A percentile compares a stretch with the other conserved stretches of the same genome.
These are phyloP conservation scores for Chytridium lagenaria DNA, from an alignment of 371 early-diverging fungal species.

Conservation along the genomic window DNA sequence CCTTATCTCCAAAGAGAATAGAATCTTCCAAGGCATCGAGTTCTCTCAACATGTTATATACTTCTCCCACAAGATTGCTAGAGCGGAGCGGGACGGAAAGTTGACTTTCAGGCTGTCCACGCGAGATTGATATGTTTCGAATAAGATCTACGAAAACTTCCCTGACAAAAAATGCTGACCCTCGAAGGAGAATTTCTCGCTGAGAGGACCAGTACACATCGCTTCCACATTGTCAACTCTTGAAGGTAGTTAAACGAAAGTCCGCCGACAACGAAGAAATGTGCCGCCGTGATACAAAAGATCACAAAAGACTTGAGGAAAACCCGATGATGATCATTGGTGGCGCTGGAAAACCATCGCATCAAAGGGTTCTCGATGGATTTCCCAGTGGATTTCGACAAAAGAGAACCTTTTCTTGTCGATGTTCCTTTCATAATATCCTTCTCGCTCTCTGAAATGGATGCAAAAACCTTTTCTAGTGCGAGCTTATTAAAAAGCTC, in stretches of 20 bases:
- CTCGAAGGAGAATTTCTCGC: slow-evolving; percentile 19
- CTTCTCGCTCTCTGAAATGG: background rate
- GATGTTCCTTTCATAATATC: background rate
- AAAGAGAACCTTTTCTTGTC: background rate
- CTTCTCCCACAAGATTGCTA: background rate
- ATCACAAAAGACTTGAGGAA: slow-evolving; percentile 26
- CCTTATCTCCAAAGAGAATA: background rate
- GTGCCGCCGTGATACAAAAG: slow-evolving; percentile 15
- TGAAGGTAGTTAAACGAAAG: slow-evolving; percentile 7
- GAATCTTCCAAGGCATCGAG: background rate
- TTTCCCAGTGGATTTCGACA: background rate
- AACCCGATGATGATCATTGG: slow-evolving; percentile 25
- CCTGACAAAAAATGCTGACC: background rate
- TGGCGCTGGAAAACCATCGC: background rate
- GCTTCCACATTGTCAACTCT: background rate
- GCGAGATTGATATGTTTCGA: background rate
- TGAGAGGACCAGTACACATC: slow-evolving; percentile 32
- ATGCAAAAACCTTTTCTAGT: slow-evolving; percentile 23
- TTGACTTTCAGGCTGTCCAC: background rate
- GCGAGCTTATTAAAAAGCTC: slow-evolving; percentile 19
- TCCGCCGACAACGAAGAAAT: slow-evolving; percentile 32
- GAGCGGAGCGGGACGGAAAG: background rate
- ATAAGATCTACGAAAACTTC: slow-evolving; percentile 10
- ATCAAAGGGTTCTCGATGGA: background rate
- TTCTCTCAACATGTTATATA: background rate